Evolutionary conservation across 805 yeast genomes (phyloP).

Genomic region (Saccharomycopsis microspora): DNA sequence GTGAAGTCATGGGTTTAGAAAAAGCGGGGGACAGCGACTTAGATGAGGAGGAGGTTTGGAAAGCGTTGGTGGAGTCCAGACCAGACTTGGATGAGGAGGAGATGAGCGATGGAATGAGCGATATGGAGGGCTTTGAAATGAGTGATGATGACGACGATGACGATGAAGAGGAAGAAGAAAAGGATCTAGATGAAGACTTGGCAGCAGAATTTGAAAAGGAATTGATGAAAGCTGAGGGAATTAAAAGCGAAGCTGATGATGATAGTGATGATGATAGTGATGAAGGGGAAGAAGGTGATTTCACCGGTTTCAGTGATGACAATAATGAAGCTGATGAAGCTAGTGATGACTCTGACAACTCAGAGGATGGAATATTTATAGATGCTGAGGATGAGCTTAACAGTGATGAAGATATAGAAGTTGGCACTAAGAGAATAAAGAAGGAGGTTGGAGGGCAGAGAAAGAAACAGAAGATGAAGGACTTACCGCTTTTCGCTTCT

Average conservation of each 20-base stretch:
- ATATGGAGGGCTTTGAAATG: slow-evolving; percentile 33
- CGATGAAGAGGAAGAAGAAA: slow-evolving; percentile 19
- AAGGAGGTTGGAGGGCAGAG: slow-evolving; percentile 22
- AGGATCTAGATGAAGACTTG: slow-evolving; percentile 22
- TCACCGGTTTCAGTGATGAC: slow-evolving; percentile 10
- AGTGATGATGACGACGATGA: slow-evolving; percentile 30
- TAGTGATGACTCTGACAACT: slow-evolving; percentile 16
- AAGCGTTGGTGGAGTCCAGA: slow-evolving; percentile 61
- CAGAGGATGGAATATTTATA: slow-evolving; percentile 4
- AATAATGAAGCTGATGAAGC: slow-evolving; percentile 19
- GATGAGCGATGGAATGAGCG: too few relatives aligned
- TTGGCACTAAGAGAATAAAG: slow-evolving; percentile 18
- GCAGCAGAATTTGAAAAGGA: slow-evolving; percentile 26
- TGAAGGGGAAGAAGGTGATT: slow-evolving; percentile 18
- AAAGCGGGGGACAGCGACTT: slow-evolving; percentile 33
- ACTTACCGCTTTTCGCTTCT: slow-evolving; percentile 77
- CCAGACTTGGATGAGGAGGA: slow-evolving; percentile 44
- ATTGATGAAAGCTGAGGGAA: slow-evolving; percentile 27
- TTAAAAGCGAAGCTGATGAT: slow-evolving; percentile 17
- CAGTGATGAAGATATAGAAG: slow-evolving; percentile 18
- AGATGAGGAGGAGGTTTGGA: slow-evolving; percentile 70
- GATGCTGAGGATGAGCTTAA: slow-evolving; percentile 20
- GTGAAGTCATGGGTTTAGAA: slow-evolving; percentile 24
- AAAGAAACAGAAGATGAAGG: slow-evolving; percentile 48
- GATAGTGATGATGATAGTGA: slow-evolving; percentile 21